Evolutionary conservation across 352 stramenopile species (phyloP), one percentile per base, ranked within the genome.

Genomic region (Phytophthora niederhauseri): DNA sequence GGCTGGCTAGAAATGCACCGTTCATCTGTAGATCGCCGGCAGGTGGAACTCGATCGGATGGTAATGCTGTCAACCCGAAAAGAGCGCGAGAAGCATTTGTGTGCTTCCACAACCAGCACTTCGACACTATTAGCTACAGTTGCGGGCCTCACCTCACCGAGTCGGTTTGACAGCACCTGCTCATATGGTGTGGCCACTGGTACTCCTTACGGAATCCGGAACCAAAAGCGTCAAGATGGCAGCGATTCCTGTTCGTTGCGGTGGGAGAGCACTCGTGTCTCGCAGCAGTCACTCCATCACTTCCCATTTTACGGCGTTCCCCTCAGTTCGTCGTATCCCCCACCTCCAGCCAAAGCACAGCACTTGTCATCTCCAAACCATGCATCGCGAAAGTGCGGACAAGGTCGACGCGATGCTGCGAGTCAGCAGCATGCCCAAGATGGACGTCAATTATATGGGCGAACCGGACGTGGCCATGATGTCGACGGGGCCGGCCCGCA

Each of bases 381-480:
- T 72, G 65, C 48, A 59, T 60, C 65, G 65, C 8, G 65, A 72
- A 53, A 72, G 65, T 36, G 38, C 68, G 9, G 65, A 72, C 41
- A 70, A 69, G 43, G 66, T 64, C 52, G 53, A 63, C 36, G 50
- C 61, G 34, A 66, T 74, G 30, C 24, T 75, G 51, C 61, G 67
- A 36, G 45, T 48, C 41, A 48, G 54, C 28, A 70, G 67, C 43
- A 57, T 64, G 30, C n/a, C 49, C 50, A 75, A 75, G 56, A 34
- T 75, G 55, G 67, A 78, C 24, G 68, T 59, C 55, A 70, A 59
- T 46, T 78, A 78, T 28, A 26, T 76, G n/a, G 67, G 46, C 8
- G 71, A 78, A 28, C 57, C 66, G 6, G 71, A 78, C 30, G 60
- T 78, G 54, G 54, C 49, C 34, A 76, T 76, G 63, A 70, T 72